Conservation (phyloP, 768 basidiomycete species). For the Suillus spraguei region DNA sequence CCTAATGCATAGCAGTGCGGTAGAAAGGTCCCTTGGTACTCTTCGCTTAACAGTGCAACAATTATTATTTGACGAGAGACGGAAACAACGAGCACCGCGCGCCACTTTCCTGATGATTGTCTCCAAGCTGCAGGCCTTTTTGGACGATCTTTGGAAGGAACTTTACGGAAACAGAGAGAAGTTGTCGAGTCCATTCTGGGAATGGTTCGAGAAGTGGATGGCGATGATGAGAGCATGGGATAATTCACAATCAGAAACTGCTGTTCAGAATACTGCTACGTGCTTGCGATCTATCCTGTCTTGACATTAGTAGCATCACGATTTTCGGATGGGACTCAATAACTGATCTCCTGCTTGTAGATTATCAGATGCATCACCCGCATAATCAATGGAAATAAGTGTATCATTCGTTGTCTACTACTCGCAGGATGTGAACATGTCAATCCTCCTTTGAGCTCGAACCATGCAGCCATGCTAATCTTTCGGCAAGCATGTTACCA, state of each 20-base stretch:
- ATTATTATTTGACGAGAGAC: neutral
- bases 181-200: slow-evolving; percentile 3
- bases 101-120: neutral
- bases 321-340: too few species aligned
- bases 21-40: slow-evolving; percentile 4
- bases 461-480: too few species aligned
- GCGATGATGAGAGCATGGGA: slow-evolving; percentile 9
- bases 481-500: too few species aligned
- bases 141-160: slow-evolving; percentile 7
- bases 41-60: slow-evolving; percentile 5
- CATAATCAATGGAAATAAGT: too few species aligned
- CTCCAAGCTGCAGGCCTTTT: slow-evolving; percentile 2
- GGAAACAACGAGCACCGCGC: slow-evolving; percentile 4
- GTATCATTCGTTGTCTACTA: too few species aligned
- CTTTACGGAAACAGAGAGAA: neutral
- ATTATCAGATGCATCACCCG: too few species aligned
- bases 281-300: slow-evolving; percentile 5
- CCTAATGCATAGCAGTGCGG: neutral
- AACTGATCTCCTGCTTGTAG: too few species aligned
- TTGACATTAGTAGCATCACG: neutral
- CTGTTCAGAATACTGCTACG: neutral
- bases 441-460: too few species aligned
- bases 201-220: slow-evolving; percentile 10
- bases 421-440: too few species aligned
- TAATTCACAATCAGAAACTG: slow-evolving; percentile 6